A percentile compares a stretch with the other conserved stretches of the same genome.
phyloP scores from a whole-genome alignment of 2,329 filamentous ascomycete species.

The Raffaelea deltoideospora region DNA sequence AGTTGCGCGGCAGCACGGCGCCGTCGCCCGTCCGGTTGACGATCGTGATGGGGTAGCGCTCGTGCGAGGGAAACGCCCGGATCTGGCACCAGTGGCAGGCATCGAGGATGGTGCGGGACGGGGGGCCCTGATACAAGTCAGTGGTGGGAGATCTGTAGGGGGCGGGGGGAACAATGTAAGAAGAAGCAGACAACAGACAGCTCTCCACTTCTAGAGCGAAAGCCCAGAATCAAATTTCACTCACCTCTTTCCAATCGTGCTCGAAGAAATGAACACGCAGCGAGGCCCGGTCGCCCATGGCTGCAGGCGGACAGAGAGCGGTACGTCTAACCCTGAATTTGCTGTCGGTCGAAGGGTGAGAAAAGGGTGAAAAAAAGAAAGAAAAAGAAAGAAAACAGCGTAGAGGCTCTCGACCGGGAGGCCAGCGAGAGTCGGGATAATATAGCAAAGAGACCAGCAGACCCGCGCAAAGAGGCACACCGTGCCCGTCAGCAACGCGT shows the following conservation, averaged over 20 bases:
- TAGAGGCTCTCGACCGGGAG: no score
- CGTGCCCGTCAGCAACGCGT: no score
- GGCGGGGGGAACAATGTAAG: no score
- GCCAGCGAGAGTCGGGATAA: no score
- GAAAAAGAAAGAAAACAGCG: not conserved
- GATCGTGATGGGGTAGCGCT: conserved; percentile 40
- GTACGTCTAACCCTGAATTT: no score
- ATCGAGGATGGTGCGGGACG: conserved; percentile 10
- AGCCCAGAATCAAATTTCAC: not conserved
- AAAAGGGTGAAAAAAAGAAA: no score
- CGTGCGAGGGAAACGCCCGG: conserved; percentile 34
- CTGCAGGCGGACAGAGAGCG: not conserved
- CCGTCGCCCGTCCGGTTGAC: conserved; percentile 44
- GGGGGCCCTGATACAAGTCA: conserved; percentile 8
- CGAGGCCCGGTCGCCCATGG: conserved; percentile 5
- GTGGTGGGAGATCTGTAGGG: no score
- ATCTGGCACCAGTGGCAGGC: conserved; percentile 50
- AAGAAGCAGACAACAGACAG: not conserved
- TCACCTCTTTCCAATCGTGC: conserved; percentile 9
- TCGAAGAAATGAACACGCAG: conserved; percentile 8
- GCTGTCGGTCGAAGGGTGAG: no score
- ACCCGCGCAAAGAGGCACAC: no score
- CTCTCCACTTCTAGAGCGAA: no score
- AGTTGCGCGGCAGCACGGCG: conserved; percentile 41
- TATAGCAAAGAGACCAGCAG: not conserved